A percentile compares a stretch with the other conserved stretches of the same genome.
phyloP scores from a whole-genome alignment of 2,329 filamentous ascomycete species.

The Colletotrichum musae region DNA sequence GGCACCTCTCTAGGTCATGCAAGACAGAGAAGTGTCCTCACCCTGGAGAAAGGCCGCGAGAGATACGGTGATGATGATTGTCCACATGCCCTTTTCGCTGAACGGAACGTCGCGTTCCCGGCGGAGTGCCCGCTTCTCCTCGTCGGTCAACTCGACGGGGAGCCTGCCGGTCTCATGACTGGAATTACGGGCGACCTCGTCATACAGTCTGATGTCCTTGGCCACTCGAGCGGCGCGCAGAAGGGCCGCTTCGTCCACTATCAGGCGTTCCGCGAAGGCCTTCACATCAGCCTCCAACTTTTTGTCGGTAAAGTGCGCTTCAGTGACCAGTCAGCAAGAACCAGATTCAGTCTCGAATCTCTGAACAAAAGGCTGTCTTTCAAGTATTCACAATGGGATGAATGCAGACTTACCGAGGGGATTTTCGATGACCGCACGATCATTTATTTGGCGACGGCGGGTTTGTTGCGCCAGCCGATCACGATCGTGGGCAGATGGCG shows the following conservation, averaged over 20 bases:
- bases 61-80: slow-evolving; percentile 59
- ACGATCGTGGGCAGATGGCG: slow-evolving; percentile 38
- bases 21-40: not conserved
- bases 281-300: slow-evolving; percentile 54
- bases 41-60: slow-evolving; percentile 60
- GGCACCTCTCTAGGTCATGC: not conserved
- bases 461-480: slow-evolving; percentile 45
- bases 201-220: slow-evolving; percentile 56
- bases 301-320: slow-evolving; percentile 54
- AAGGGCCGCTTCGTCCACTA: slow-evolving; percentile 49
- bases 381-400: not conserved
- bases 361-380: not conserved
- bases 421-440: slow-evolving; percentile 55
- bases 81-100: slow-evolving; percentile 55
- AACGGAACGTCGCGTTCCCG: slow-evolving; percentile 56
- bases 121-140: slow-evolving; percentile 55
- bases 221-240: slow-evolving; percentile 58
- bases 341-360: not conserved
- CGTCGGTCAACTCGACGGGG: slow-evolving; percentile 49
- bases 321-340: not conserved
- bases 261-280: slow-evolving; percentile 50
- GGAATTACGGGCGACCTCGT: slow-evolving; percentile 51
- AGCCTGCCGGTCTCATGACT: slow-evolving; percentile 45
- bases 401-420: slow-evolving; percentile 46
- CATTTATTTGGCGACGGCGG: slow-evolving; percentile 49